Percentiles rank a stretch among this genome's conserved stretches.
phyloP scores from a whole-genome alignment of 2,329 filamentous ascomycete species.

The Annulohypoxylon truncatum region DNA sequence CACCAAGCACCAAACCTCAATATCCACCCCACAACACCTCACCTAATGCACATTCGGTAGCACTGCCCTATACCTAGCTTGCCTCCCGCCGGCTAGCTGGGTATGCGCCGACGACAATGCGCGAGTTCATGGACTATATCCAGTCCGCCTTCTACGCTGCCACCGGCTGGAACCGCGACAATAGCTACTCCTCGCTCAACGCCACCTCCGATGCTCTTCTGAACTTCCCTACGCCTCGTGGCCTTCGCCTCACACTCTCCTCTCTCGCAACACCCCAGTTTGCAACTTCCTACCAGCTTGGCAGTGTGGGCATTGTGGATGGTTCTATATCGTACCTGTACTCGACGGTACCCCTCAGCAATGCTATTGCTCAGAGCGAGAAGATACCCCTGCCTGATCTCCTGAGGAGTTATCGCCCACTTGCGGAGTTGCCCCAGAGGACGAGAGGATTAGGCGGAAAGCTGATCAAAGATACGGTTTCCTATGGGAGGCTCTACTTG shows the following conservation, averaged over 20 bases:
- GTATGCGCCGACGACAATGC: constrained; percentile 66
- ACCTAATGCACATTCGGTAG: constrained; percentile 28
- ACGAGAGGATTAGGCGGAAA: constrained; percentile 29
- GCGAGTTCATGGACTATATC: constrained; percentile 98
- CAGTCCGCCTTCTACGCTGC: constrained; percentile 89
- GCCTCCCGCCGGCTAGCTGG: constrained; percentile 32
- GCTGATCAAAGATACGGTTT: constrained; percentile 63
- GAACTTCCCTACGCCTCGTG: constrained; percentile 86
- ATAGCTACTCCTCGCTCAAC: constrained; percentile 89
- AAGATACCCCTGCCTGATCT: constrained; percentile 81
- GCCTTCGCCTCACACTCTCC: constrained; percentile 86
- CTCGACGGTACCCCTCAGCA: constrained; percentile 81
- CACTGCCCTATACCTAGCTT: constrained; percentile 33
- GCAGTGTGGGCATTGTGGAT: constrained; percentile 90
- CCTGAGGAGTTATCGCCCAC: constrained; percentile 83
- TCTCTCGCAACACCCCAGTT: constrained; percentile 94
- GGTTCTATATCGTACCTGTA: constrained; percentile 98
- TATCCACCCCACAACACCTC: not conserved
- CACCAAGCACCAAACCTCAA: not conserved
- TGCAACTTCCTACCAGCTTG: constrained; percentile 91
- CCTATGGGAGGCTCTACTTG: constrained; percentile 84
- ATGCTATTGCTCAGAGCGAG: constrained; percentile 75
- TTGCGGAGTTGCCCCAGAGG: constrained; percentile 67
- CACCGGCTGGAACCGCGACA: constrained; percentile 90
- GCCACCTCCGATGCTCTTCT: constrained; percentile 86